Evolutionary conservation across 148 eudicot species (phyloP).

Genomic region (Tetragonia tetragonoides): DNA sequence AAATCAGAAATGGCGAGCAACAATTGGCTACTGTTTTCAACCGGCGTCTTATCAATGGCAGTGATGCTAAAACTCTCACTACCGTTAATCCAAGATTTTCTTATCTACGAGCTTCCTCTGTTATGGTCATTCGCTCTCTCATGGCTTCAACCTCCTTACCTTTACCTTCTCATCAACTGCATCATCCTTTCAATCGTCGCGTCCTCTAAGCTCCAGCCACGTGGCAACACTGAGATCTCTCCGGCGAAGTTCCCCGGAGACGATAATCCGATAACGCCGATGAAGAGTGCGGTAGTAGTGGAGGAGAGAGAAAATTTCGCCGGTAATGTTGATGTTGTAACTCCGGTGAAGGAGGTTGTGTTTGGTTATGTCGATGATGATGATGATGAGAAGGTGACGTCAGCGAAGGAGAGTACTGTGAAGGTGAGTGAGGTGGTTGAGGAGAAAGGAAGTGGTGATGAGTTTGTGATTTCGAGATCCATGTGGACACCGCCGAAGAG

Average conservation of each 20-base stretch:
- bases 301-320: not conserved
- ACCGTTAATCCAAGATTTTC: slow-evolving; percentile 37
- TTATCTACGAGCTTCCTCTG: slow-evolving; percentile 36
- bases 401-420: not conserved
- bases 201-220: slow-evolving; percentile 54
- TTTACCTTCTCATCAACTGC: slow-evolving; percentile 69
- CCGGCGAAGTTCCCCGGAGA: slow-evolving; percentile 1
- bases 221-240: slow-evolving; percentile 2
- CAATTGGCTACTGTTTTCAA: slow-evolving; percentile 35
- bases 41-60: slow-evolving; percentile 42
- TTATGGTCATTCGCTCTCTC: slow-evolving; percentile 40
- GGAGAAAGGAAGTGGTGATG: slow-evolving; percentile 28
- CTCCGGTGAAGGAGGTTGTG: slow-evolving; percentile 22
- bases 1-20: slow-evolving; percentile 12
- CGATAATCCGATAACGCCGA: not conserved
- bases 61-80: slow-evolving; percentile 38
- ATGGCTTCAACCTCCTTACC: slow-evolving; percentile 66
- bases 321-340: not conserved
- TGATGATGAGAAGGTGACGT: slow-evolving; percentile 11
- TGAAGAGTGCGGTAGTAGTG: slow-evolving; percentile 7
- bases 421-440: not conserved
- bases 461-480: slow-evolving; percentile 38
- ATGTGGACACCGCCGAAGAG: slow-evolving; percentile 19
- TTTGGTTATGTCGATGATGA: slow-evolving; percentile 27
- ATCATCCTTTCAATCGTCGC: slow-evolving; percentile 82